Conservation (phyloP, 2,329 filamentous ascomycete species). For the Alternaria arbusti region DNA sequence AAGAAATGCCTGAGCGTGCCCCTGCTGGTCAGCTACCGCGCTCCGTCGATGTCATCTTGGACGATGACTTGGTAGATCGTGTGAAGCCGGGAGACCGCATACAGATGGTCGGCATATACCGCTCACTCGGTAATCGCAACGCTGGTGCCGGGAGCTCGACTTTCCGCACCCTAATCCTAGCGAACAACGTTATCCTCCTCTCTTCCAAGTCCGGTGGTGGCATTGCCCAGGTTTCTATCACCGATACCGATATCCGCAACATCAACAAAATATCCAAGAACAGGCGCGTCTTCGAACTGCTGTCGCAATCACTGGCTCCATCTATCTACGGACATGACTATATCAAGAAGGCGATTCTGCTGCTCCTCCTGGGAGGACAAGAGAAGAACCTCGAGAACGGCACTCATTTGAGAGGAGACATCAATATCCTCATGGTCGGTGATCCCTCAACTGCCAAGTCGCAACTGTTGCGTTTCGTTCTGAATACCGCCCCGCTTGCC, state of each 20-base stretch:
- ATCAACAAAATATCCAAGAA: slow-evolving; percentile 98
- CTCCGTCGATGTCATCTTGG: slow-evolving; percentile 93
- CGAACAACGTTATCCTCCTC: slow-evolving; percentile 92
- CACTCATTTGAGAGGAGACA: slow-evolving; percentile 96
- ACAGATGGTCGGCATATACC: slow-evolving; percentile 94
- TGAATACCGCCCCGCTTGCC: slow-evolving; percentile 94
- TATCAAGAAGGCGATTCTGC: slow-evolving; percentile 95
- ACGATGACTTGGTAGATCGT: slow-evolving; percentile 93
- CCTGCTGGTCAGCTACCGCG: slow-evolving; percentile 94
- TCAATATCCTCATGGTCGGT: slow-evolving; percentile 99
- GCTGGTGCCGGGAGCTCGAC: slow-evolving; percentile 87
- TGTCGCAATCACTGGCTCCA: slow-evolving; percentile 92
- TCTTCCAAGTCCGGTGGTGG: slow-evolving; percentile 96
- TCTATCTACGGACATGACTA: slow-evolving; percentile 97
- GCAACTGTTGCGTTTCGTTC: slow-evolving; percentile 93
- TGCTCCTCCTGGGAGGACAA: slow-evolving; percentile 94
- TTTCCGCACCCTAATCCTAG: slow-evolving; percentile 91
- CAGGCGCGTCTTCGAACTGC: slow-evolving; percentile 87
- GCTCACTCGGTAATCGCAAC: slow-evolving; percentile 93
- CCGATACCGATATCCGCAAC: slow-evolving; percentile 95
- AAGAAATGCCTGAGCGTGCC: slow-evolving; percentile 98
- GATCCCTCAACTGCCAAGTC: slow-evolving; percentile 98
- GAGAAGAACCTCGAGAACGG: slow-evolving; percentile 99
- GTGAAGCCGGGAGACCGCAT: slow-evolving; percentile 96
- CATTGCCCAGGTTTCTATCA: slow-evolving; percentile 88